Conservation (phyloP, 148 eudicot species). For the Rhododendron ferrugineum region DNA sequence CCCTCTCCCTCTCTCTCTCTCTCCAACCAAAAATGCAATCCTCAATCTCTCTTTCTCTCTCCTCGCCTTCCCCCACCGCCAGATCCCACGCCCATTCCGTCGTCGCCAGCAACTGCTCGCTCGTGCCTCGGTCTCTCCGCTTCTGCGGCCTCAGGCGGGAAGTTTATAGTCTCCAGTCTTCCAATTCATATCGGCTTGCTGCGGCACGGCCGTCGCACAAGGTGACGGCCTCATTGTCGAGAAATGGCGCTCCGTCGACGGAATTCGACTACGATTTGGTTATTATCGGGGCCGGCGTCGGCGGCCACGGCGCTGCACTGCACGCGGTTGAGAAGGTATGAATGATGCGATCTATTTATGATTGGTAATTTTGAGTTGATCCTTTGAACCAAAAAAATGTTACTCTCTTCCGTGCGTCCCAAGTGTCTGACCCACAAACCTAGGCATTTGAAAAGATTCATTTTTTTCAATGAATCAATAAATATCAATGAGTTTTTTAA, state of each 20-base stretch:
- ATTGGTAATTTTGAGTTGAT: neutral
- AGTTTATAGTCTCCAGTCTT: slow-evolving; percentile 28
- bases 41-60: slow-evolving; percentile 53
- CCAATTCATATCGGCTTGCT: slow-evolving; percentile 14
- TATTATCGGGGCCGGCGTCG: slow-evolving; percentile 95
- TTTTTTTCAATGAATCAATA: too few relatives aligned
- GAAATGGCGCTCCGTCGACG: slow-evolving; percentile 44
- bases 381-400: neutral
- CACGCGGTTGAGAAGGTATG: slow-evolving; percentile 92
- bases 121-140: slow-evolving; percentile 42
- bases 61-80: slow-evolving; percentile 39
- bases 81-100: slow-evolving; percentile 26
- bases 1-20: slow-evolving; percentile 12
- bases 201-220: slow-evolving; percentile 16
- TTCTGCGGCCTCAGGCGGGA: slow-evolving; percentile 78
- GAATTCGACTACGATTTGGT: slow-evolving; percentile 84
- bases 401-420: neutral
- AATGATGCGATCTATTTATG: neutral
- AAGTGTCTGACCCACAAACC: neutral
- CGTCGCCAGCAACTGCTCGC: slow-evolving; percentile 5
- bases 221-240: slow-evolving; percentile 37
- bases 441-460: neutral
- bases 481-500: neutral
- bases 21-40: slow-evolving; percentile 51
- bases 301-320: slow-evolving; percentile 98